A percentile compares a stretch with the other conserved stretches of the same genome.
These are phyloP conservation scores for Tolypocladium inflatum DNA, from an alignment of 2,329 filamentous ascomycete species.

Conservation along the genomic window DNA sequence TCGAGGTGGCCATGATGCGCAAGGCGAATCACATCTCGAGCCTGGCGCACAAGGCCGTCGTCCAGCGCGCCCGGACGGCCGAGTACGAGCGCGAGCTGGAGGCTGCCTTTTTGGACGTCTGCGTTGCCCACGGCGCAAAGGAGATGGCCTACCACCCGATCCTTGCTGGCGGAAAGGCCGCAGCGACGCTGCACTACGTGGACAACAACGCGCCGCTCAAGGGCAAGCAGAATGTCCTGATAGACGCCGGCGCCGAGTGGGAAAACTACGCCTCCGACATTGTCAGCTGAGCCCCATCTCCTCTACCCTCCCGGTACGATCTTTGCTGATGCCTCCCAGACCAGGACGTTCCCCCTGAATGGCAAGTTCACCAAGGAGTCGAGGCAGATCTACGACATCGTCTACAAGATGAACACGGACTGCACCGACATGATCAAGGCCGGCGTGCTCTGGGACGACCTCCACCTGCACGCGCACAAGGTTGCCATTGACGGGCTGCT, in stretches of 20 bases:
- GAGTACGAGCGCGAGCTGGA: constrained; percentile 77
- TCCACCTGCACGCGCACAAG: constrained; percentile 71
- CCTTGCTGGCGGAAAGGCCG: constrained; percentile 69
- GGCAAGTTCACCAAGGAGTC: constrained; percentile 63
- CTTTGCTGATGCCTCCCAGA: constrained; percentile 34
- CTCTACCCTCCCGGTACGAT: too few relatives aligned
- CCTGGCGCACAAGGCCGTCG: constrained; percentile 54
- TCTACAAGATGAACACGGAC: constrained; percentile 77
- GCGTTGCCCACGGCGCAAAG: constrained; percentile 64
- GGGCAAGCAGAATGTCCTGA: constrained; percentile 67
- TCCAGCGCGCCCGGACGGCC: constrained; percentile 52
- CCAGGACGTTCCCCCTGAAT: constrained; percentile 75
- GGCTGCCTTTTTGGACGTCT: constrained; percentile 67
- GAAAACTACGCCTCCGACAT: constrained; percentile 63
- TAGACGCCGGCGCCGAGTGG: constrained; percentile 78
- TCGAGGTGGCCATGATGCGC: constrained; percentile 63
- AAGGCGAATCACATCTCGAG: constrained; percentile 63
- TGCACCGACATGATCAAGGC: constrained; percentile 64
- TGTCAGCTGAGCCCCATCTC: constrained; percentile 17
- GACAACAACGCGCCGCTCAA: constrained; percentile 62
- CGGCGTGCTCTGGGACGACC: constrained; percentile 70
- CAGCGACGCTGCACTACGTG: constrained; percentile 81
- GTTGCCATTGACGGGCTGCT: constrained; percentile 75
- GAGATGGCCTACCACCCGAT: constrained; percentile 86
- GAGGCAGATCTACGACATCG: constrained; percentile 69